Base-by-base conservation (phyloP, 2,329 filamentous ascomycete genomes). In the Ophiocordyceps unilateralis region DNA sequence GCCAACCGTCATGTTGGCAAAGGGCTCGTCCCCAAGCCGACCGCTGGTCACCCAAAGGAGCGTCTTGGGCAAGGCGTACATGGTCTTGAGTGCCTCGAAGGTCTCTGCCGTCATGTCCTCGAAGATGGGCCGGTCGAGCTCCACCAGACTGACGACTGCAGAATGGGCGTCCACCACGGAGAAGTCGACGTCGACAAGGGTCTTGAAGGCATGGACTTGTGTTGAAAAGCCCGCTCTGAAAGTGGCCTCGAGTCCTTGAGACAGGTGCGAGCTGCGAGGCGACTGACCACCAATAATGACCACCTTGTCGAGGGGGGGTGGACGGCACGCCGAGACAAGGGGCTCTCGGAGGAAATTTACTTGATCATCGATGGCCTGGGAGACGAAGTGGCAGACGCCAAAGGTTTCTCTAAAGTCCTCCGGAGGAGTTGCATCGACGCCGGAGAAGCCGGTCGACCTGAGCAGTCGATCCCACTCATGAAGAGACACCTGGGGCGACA, bases 371-470 rank as follows among this genome's bases (percentile, higher is more conserved):
- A 40, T 22, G 5, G 38, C 38, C 9, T 12, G 12, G 6, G 38
- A 40, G 15, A 26, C 22, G 22, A 26, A 24, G 12, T n/a, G 2
- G 3, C 3, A 2, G 4, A 24, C 6, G 12, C 22, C 22, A 2
- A 26, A 17, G 4, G 11, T 22, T 1, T 40, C 22, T 2, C 5
- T 5, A 7, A 6, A 4, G 4, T 4, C 12, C 1, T 12, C 1
- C 14, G 38, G 22, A 2, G 21, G 7, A 21, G 3, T 26, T 6
- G 38, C 36, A 21, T 48, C 44, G 5, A 49, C 21, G 3, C 46
- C 48, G 2, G 40, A 42, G 17, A 48, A 49, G 2, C 45, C 48
- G 12, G 38, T 43, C 14, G 23, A 24, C 5, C 10, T 22, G 10
- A 46, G 38, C 5, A 41, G 6, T 4, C 11, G n/a, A 12, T 44